Evolutionary conservation across 1,284 basidiomycete species (phyloP).

Genomic region (Austroboletus rostrupii): DNA sequence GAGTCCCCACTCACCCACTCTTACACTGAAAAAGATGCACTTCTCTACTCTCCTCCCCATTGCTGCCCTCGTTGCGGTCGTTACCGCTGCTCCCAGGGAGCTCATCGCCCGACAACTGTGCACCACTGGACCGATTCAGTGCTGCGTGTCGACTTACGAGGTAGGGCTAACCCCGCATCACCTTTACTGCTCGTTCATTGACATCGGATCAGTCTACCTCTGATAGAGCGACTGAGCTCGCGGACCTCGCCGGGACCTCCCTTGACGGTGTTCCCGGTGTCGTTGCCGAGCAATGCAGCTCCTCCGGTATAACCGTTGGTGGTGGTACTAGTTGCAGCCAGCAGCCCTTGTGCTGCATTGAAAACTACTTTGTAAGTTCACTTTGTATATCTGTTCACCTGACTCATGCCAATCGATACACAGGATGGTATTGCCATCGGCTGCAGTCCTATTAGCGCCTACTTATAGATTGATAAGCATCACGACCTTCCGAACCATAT

Average conservation of each 20-base stretch:
- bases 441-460: constrained; percentile 12
- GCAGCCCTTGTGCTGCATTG: background rate
- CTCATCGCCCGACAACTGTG: too few relatives aligned
- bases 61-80: too few relatives aligned
- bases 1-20: too few relatives aligned
- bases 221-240: background rate
- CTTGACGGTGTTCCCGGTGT: background rate
- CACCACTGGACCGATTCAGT: background rate
- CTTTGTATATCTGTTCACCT: too few relatives aligned
- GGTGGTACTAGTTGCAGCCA: background rate
- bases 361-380: background rate
- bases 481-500: too few relatives aligned
- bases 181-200: too few relatives aligned
- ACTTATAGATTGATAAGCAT: background rate
- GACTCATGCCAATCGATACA: background rate
- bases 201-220: background rate
- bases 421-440: constrained; percentile 16
- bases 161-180: background rate
- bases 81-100: too few relatives aligned
- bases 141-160: background rate
- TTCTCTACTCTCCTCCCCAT: too few relatives aligned
- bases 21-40: too few relatives aligned
- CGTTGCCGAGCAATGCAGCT: background rate
- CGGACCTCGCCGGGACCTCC: background rate
- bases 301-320: background rate